phyloP scores from a whole-genome alignment of 192 early-diverging fungal genomes.

The Linnemannia hyalina region DNA sequence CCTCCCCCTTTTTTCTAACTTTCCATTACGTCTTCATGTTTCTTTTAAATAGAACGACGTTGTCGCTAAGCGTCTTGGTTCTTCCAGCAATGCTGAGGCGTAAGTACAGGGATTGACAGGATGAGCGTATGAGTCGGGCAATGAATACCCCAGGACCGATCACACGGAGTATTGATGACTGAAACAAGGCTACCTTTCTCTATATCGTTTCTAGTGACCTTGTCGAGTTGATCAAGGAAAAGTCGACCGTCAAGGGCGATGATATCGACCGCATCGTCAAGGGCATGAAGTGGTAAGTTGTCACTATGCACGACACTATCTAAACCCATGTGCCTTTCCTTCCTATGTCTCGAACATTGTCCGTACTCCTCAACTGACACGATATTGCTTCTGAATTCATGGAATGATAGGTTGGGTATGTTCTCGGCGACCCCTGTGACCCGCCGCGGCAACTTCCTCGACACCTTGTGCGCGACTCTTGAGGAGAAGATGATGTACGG shows the following conservation, averaged over 20 bases:
- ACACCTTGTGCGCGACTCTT: conserved; percentile 95
- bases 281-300: conserved; percentile 74
- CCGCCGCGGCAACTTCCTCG: conserved; percentile 83
- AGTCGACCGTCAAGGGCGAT: conserved; percentile 72
- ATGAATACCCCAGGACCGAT: background rate
- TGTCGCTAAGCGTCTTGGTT: conserved; percentile 69
- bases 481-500: conserved; percentile 97
- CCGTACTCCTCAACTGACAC: background rate
- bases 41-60: conserved; percentile 67
- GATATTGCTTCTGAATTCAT: background rate
- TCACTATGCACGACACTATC: background rate
- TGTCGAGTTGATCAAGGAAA: conserved; percentile 72
- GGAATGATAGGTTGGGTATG: conserved; percentile 79
- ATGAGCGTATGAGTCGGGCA: background rate
- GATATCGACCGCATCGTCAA: conserved; percentile 72
- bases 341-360: background rate
- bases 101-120: conserved; percentile 24
- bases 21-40: background rate
- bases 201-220: conserved; percentile 57
- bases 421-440: conserved; percentile 74
- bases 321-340: background rate
- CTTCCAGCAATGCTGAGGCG: conserved; percentile 50
- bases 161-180: background rate
- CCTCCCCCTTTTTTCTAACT: background rate
- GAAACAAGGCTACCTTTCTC: background rate